A percentile compares a stretch with the other conserved stretches of the same genome.
phyloP scores from a whole-genome alignment of 2,329 filamentous ascomycete genomes.

The Xylariomycetidae sp. region DNA sequence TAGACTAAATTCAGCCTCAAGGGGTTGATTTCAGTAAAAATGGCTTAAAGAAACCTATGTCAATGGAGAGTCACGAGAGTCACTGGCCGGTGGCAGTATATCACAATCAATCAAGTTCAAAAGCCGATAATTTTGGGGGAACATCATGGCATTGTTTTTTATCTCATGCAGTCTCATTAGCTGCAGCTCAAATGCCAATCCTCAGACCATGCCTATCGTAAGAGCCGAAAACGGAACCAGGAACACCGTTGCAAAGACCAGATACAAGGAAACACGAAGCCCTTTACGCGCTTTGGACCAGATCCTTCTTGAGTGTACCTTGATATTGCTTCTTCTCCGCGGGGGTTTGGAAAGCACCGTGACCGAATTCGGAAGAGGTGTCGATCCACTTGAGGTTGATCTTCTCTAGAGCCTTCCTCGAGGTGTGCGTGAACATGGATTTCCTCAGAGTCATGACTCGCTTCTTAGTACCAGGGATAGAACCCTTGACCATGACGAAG shows the following conservation, averaged over 20 bases:
- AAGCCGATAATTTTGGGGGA: constrained; percentile 14
- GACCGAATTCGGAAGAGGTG: constrained; percentile 99
- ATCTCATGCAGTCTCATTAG: constrained; percentile 30
- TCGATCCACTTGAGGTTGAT: constrained; percentile 99
- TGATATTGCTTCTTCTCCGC: constrained; percentile 97
- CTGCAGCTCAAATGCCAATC: constrained; percentile 28
- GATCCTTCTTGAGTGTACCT: constrained; percentile 99
- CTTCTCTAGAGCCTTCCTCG: constrained; percentile 95
- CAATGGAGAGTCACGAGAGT: no score
- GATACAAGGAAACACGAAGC: constrained; percentile 37
- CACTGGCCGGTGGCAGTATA: no score
- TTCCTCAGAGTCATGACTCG: constrained; percentile 97
- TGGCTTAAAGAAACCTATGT: no score
- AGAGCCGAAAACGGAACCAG: constrained; percentile 39
- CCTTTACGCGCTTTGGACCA: constrained; percentile 44
- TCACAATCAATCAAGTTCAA: no score
- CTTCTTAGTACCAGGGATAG: constrained; percentile 98
- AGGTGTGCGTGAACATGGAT: constrained; percentile 97
- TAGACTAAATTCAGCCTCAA: no score
- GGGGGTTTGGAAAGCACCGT: constrained; percentile 98
- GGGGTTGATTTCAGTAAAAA: no score
- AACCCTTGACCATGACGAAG: constrained; percentile 97
- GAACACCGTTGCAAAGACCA: constrained; percentile 53
- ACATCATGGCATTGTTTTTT: constrained; percentile 22
- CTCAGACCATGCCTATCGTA: constrained; percentile 27